phyloP scores from a whole-genome alignment of 2,329 filamentous ascomycete species.

The Didymella lethalis region DNA sequence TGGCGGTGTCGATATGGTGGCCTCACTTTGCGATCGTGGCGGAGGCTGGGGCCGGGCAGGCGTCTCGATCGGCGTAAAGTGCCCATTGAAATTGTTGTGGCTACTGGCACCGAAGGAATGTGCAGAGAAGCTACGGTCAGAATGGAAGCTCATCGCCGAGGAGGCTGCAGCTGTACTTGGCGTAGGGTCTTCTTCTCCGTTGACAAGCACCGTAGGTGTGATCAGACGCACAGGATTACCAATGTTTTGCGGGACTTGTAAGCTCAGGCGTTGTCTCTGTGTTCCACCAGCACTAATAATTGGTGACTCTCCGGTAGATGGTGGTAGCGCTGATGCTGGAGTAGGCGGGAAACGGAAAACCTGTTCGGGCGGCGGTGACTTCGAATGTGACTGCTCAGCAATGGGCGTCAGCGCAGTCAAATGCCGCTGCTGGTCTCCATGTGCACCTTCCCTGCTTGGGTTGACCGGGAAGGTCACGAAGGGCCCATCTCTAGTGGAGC shows the following conservation, averaged over 20 bases:
- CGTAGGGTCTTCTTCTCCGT: conserved; percentile 54
- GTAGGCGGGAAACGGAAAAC: conserved; percentile 52
- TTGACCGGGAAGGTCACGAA: conserved; percentile 75
- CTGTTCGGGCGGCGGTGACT: conserved; percentile 47
- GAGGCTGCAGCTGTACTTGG: conserved; percentile 37
- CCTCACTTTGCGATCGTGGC: conserved; percentile 16
- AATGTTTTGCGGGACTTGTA: conserved; percentile 69
- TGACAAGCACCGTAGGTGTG: conserved; percentile 65
- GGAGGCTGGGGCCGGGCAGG: conserved; percentile 33
- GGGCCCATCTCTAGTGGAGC: conserved; percentile 69
- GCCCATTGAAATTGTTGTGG: conserved; percentile 33
- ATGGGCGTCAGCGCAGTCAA: conserved; percentile 54
- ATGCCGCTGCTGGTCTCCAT: conserved; percentile 55
- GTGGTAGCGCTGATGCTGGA: conserved; percentile 47
- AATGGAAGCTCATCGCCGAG: conserved; percentile 33
- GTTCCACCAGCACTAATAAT: conserved; percentile 21
- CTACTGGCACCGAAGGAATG: conserved; percentile 30
- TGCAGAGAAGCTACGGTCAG: conserved; percentile 30
- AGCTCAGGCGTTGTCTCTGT: conserved; percentile 58
- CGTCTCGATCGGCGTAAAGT: conserved; percentile 44
- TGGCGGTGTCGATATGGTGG: neutral
- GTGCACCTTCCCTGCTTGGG: conserved; percentile 59
- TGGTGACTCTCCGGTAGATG: conserved; percentile 20
- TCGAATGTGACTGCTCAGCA: conserved; percentile 53
- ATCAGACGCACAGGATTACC: conserved; percentile 69